A percentile compares a stretch with the other conserved stretches of the same genome.
These are phyloP conservation scores for Anacardium occidentale DNA, from an alignment of 345 rosid species.

Conservation along the genomic window DNA sequence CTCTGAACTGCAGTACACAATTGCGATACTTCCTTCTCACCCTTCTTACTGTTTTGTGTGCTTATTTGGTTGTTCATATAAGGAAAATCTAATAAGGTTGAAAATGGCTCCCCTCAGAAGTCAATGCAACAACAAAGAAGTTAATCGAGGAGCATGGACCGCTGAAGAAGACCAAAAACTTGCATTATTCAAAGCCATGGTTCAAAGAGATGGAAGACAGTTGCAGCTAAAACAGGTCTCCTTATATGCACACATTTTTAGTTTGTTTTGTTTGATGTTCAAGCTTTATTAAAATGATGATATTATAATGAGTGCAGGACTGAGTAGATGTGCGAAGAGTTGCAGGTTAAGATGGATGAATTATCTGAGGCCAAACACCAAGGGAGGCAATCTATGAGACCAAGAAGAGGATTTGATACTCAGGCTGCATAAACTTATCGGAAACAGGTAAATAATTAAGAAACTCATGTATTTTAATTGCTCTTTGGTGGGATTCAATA, in stretches of 20 bases:
- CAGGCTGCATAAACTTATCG: constrained; percentile 54
- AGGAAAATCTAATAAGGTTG: constrained; percentile 11
- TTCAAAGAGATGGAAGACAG: constrained; percentile 44
- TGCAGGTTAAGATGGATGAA: constrained; percentile 64
- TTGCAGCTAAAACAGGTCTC: constrained; percentile 52
- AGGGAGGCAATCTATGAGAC: constrained; percentile 54
- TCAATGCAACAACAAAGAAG: constrained; percentile 32
- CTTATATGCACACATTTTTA: too few species aligned
- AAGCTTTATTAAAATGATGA: not conserved
- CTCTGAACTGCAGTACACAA: not conserved
- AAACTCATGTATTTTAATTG: too few species aligned
- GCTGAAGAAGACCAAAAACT: constrained; percentile 49
- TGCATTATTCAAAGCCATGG: constrained; percentile 45
- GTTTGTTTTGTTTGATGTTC: too few species aligned
- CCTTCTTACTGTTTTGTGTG: not conserved
- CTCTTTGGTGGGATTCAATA: not conserved
- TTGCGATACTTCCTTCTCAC: not conserved
- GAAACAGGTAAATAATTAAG: constrained; percentile 37
- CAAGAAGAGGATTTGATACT: constrained; percentile 57
- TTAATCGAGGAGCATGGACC: constrained; percentile 50
- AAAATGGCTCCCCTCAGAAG: constrained; percentile 26
- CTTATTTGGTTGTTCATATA: not conserved
- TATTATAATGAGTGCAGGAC: constrained; percentile 24
- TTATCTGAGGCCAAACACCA: constrained; percentile 59
- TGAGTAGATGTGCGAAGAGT: constrained; percentile 53